phyloP scores from a whole-genome alignment of 768 basidiomycete genomes.

The Tricholoma sp. region DNA sequence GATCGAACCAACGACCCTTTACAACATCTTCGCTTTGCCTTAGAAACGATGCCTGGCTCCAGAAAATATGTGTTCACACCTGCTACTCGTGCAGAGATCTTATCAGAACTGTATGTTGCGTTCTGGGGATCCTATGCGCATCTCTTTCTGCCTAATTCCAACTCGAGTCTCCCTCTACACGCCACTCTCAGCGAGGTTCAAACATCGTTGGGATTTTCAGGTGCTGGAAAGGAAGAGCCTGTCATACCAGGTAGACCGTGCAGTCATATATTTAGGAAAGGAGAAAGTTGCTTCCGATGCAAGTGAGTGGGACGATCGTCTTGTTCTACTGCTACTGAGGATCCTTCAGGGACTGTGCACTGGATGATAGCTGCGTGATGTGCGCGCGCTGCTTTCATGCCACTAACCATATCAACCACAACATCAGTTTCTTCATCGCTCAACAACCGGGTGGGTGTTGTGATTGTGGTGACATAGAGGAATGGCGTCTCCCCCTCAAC shows the following conservation, averaged over 20 bases:
- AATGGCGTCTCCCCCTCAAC: conserved; percentile 65
- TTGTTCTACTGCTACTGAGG: neutral
- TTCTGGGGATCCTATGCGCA: conserved; percentile 78
- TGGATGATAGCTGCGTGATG: conserved; percentile 86
- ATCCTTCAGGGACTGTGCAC: conserved; percentile 73
- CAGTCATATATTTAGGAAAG: conserved; percentile 83
- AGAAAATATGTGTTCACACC: conserved; percentile 74
- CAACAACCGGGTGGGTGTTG: conserved; percentile 92
- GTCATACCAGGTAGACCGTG: conserved; percentile 70
- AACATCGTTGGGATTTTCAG: conserved; percentile 46
- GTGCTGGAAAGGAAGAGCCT: conserved; percentile 56
- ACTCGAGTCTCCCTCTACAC: conserved; percentile 57
- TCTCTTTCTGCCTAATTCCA: conserved; percentile 66
- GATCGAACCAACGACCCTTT: conserved; percentile 59
- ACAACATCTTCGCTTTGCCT: conserved; percentile 66
- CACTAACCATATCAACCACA: conserved; percentile 83
- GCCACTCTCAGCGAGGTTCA: conserved; percentile 70
- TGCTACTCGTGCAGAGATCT: conserved; percentile 71
- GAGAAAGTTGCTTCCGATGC: conserved; percentile 92
- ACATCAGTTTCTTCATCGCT: conserved; percentile 89
- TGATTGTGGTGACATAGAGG: conserved; percentile 90
- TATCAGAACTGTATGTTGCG: conserved; percentile 75
- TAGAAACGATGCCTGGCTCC: conserved; percentile 79
- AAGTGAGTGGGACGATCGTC: conserved; percentile 55
- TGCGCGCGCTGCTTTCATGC: conserved; percentile 88